These are phyloP conservation scores for Candida adriatica DNA, from an alignment of 805 yeast species.

Conservation along the genomic window DNA sequence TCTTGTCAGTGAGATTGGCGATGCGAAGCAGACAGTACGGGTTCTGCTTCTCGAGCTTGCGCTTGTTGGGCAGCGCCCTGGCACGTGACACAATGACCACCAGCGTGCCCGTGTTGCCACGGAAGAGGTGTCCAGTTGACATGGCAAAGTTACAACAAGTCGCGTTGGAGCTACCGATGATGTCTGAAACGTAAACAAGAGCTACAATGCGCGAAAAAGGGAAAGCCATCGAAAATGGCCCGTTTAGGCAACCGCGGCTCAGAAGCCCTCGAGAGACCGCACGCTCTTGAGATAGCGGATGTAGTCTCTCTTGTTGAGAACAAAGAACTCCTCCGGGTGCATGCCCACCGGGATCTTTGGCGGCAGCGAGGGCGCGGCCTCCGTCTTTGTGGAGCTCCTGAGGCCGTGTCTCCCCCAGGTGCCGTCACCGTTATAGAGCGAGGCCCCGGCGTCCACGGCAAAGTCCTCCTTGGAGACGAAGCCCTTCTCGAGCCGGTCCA, in stretches of 20 bases:
- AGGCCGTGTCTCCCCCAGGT: constrained; percentile 17
- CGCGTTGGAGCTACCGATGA: not conserved
- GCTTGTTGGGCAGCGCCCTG: constrained; percentile 76
- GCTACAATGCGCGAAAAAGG: not conserved
- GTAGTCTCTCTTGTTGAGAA: constrained; percentile 10
- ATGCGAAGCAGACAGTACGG: constrained; percentile 83
- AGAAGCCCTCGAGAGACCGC: constrained; percentile 3
- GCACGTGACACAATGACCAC: constrained; percentile 77
- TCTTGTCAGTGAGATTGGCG: constrained; percentile 74
- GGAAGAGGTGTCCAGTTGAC: too few species aligned
- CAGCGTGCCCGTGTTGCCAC: constrained; percentile 41
- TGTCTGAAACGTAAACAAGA: constrained; percentile 9
- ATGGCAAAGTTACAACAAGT: too few species aligned
- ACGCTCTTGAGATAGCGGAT: constrained; percentile 9
- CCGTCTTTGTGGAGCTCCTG: constrained; percentile 12
- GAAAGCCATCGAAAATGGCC: too few species aligned
- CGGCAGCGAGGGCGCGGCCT: constrained; percentile 16
- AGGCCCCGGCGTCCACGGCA: constrained; percentile 17
- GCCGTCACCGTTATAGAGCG: constrained; percentile 23
- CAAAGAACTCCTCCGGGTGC: constrained; percentile 19
- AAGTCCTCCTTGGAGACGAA: constrained; percentile 13
- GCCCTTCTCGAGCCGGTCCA: constrained; percentile 19
- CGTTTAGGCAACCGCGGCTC: not conserved
- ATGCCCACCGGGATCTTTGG: constrained; percentile 24
- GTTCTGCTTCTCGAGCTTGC: constrained; percentile 86